Base-by-base conservation (phyloP, 768 basidiomycete genomes). In the Russula lepida region DNA sequence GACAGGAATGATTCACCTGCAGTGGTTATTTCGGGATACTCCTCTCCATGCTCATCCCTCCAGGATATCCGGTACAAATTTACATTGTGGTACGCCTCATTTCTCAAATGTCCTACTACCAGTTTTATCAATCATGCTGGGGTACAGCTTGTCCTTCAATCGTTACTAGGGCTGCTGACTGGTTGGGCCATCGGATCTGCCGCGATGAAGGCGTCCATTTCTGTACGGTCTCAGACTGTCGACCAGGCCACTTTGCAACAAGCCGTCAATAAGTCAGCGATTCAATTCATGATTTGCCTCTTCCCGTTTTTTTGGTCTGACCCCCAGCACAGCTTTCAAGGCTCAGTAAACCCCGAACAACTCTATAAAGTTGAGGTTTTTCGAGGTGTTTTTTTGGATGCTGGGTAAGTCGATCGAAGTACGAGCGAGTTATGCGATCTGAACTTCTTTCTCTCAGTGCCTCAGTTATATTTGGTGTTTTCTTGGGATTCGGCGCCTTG, bases 171-270 rank as follows among this genome's bases (percentile, higher is more conserved):
- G 2, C 64, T 81, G 43, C 71, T 74, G 6, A 27, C 78, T 1
- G 82, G 82, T 21, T 85, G 83, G 83, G 83, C 77, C 0, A 74
- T 81, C 66, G 81, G 81, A 3, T 71, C 73, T 19, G 81, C 79
- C 0, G 81, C 75, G 0, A 84, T 84, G 82, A 76, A 77, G 3
- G 77, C 79, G 0, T 76, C 76, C 0, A 68, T 81, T 0, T 68
- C 75, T 4, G 77, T 77, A 0, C 71, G 77, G 6, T 69, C 71
- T 54, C 66, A 74, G 47, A 66, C 68, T 0, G 58, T 74, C 8
- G 64, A 76, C 15, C 64, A 70, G 33, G 56, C 66, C 8, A 68
- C 68, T 6, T 63, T 69, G 9, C 68, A 70, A 35, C 68, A 71
- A 46, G 71, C 69, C 37, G 64, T 68, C 28, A 12, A 12, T 43